Base-by-base conservation (phyloP, 805 yeast species). In the Spathaspora passalidarum region DNA sequence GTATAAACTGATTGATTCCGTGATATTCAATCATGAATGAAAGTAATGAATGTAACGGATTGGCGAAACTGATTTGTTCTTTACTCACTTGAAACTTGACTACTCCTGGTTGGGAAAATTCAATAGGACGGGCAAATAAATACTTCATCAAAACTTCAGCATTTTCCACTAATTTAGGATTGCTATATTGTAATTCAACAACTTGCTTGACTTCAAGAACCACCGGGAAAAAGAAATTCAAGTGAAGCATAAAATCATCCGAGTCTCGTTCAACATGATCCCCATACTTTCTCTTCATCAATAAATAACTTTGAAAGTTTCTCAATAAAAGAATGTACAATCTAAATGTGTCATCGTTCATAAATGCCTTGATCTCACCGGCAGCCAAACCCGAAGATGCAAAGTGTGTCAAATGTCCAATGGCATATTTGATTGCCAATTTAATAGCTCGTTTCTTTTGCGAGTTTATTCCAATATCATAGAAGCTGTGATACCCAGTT, bases 261-360 rank as follows among this genome's bases (percentile, higher is more conserved):
- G 71, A 69, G 55, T 85, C 89, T 43, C 69, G 71, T 45, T 78
- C 78, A 23, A 84, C 87, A 63, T 86, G 92, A 6, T 81, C 84
- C 9, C 89, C 92, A 38, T 71, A 70, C 50, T 82, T 82, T 48
- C 89, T 72, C 46, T 61, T 69, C 22, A 84, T 62, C 20, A 75
- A 69, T 72, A 79, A 79, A 34, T 77, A 76, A 19, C 83, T 81
- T 55, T 84, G 86, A 57, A 81, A 84, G 14, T 69, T 59, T 44
- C 76, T 71, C 21, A 82, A 66, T n/a, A 82, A 65, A 9, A 74
- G 59, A 2, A 79, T 58, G 1, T 81, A 45, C 26, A 75, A 60
- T 8, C 65, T 57, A 36, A 82, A 57, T 43, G 66, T 71, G 18
- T 65, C 60, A n/a, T 66, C 61, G 5, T 59, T 46, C 16, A 74